Base-by-base conservation (phyloP, 2,329 filamentous ascomycete species). In the Botrytis pseudocinerea region DNA sequence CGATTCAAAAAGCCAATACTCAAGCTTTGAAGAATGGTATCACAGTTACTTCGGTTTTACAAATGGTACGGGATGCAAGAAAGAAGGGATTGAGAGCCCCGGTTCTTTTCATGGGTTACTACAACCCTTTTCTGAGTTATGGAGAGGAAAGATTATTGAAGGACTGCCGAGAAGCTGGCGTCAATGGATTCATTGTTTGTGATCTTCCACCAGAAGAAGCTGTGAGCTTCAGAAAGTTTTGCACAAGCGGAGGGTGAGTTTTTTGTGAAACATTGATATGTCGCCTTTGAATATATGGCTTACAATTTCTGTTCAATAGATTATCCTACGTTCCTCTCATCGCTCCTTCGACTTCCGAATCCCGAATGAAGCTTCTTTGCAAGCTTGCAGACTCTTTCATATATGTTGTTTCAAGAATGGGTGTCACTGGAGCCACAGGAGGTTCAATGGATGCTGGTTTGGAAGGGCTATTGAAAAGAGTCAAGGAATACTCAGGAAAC, bases 301-400 rank as follows among this genome's bases (percentile, higher is more conserved):
- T 57, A 76, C 63, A 73, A 68, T 42, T 38, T 65, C 22, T 72
- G 8, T 48, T 46, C 60, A 51, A 44, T 77, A 92, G 92, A 40
- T 89, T 99, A 48, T 98, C 95, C 9, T 99, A 98, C 82, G 93
- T 99, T 22, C 96, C 96, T n/a, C 87, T 99, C 70, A 98, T 99
- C 78, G 95, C 96, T 0, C 96, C 96, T 10, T 90, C 95, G 18
- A 98, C 96, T 2, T 97, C 94, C 10, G 94, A 98, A 78, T 87
- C 90, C 76, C 93, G 96, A 80, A 97, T 99, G 95, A 95, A 93
- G 84, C 88, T 98, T 59, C 91, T 99, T 20, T 99, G 96, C 88
- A 91, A 93, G 82, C 95, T 99, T 76, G 96, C 96, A 80, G 95
- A 98, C 84, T 98, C 95, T 5, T 99, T 98, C 85, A 97, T 99